A percentile compares a stretch with the other conserved stretches of the same genome.
These are phyloP conservation scores for Plasmodium malariae DNA, from an alignment of 169 alveolate genomes.

Conservation along the genomic window DNA sequence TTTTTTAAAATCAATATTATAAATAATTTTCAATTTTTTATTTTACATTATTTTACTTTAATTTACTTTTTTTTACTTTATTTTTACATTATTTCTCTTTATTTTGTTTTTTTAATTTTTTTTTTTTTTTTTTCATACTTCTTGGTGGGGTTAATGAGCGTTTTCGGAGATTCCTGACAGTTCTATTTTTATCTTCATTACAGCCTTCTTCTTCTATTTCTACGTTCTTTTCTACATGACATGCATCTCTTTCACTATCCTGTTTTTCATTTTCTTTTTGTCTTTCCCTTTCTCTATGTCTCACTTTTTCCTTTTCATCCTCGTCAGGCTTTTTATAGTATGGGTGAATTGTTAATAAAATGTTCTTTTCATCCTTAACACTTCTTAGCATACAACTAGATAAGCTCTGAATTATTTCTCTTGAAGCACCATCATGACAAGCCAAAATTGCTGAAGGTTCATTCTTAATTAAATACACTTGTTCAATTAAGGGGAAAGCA, in stretches of 20 bases:
- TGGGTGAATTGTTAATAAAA: conserved; percentile 38
- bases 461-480: conserved; percentile 42
- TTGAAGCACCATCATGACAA: conserved; percentile 61
- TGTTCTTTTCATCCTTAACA: conserved; percentile 53
- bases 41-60: not conserved
- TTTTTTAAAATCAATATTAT: no score
- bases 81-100: no score
- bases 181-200: conserved; percentile 17
- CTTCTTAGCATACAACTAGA: conserved; percentile 25
- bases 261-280: not conserved
- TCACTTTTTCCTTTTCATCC: conserved; percentile 6
- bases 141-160: conserved; percentile 55
- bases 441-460: conserved; percentile 68
- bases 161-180: conserved; percentile 27
- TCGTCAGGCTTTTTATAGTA: conserved; percentile 36
- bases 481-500: conserved; percentile 47
- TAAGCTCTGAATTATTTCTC: conserved; percentile 39
- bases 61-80: no score
- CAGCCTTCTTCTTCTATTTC: not conserved
- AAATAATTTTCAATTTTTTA: no score
- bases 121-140: conserved; percentile 29
- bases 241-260: not conserved
- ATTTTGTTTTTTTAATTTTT: not conserved
- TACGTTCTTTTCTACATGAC: not conserved
- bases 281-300: not conserved